Evolutionary conservation across 2,329 filamentous ascomycete species (phyloP), one percentile per base, ranked within the genome.

Genomic region (Trichoderma simmonsii): DNA sequence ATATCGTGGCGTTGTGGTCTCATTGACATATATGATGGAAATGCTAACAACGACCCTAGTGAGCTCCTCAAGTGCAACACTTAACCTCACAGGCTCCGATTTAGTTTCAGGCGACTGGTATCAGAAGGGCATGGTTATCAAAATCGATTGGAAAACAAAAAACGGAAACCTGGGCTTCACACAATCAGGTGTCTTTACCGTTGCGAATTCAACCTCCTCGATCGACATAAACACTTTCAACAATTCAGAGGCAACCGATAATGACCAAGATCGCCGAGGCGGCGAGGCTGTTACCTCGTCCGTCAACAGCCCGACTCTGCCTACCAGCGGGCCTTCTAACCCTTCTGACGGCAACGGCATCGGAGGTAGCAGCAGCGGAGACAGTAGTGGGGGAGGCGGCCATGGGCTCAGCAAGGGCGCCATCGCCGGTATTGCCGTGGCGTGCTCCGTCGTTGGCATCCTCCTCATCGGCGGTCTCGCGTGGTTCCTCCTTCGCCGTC

Each of bases 381-480:
- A 51, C 15, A 39, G 24, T 11, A 30, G 12, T 15, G 26, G 65
- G 14, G 43, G 43, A 21, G 43, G 76, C 32, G 73, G 77, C 14
- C 15, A 4, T 7, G 39, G 39, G 3, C 79, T 87, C 3, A 78
- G 81, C 3, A 79, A 77, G 0, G 86, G 84, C 28, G 84, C 84
- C 68, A 84, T 84, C 43, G 83, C 82, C 21, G 86, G 86, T 57
- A 86, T 87, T 43, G 85, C 81, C 32, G 80, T 87, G 2, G 85
- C 81, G 7, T 79, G 79, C 57, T 79, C 78, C 11, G 73, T 84
- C 4, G 79, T 79, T 6, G 81, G 80, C 14, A 76, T 87, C 7
- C 76, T 82, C 15, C 70, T 86, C 59, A 73, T 85, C 74, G 81
- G 76, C 6, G 79, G 76, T 3, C 73, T 85, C 8, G 74, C 79